A percentile compares a stretch with the other conserved stretches of the same genome.
Conservation (phyloP, 805 yeast species). For the Candida nitratophila region DNA sequence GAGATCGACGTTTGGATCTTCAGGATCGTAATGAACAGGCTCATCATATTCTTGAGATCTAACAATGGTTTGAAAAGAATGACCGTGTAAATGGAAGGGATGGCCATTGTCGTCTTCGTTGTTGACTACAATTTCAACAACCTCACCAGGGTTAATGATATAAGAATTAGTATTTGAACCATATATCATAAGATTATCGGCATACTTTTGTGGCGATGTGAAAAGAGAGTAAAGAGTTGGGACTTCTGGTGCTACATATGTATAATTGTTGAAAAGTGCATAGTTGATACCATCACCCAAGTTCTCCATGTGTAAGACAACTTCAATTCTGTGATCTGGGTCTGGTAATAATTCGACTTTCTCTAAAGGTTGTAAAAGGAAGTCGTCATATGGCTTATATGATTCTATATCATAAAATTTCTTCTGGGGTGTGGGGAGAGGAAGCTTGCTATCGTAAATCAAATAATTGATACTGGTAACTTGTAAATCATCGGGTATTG, state of each 20-base stretch:
- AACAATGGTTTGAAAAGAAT: constrained; percentile 71
- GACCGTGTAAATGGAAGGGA: constrained; percentile 97
- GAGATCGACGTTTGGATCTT: constrained; percentile 15
- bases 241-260: constrained; percentile 60
- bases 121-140: constrained; percentile 70
- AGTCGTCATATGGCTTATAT: constrained; percentile 37
- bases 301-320: constrained; percentile 58
- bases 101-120: constrained; percentile 85
- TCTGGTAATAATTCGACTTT: constrained; percentile 40
- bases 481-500: constrained; percentile 51
- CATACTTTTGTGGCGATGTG: constrained; percentile 46
- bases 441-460: constrained; percentile 36
- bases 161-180: constrained; percentile 64
- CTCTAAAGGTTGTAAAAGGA: constrained; percentile 33
- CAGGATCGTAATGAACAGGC: constrained; percentile 40
- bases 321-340: constrained; percentile 54
- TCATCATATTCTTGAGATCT: constrained; percentile 51
- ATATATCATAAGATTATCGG: constrained; percentile 55
- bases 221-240: constrained; percentile 64
- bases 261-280: constrained; percentile 65
- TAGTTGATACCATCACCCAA: constrained; percentile 70
- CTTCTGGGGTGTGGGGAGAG: constrained; percentile 11
- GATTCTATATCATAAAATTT: constrained; percentile 17
- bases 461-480: constrained; percentile 50
- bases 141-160: constrained; percentile 52